Conservation (phyloP, 192 early-diverging fungal species). For the Coemansia sp. region DNA sequence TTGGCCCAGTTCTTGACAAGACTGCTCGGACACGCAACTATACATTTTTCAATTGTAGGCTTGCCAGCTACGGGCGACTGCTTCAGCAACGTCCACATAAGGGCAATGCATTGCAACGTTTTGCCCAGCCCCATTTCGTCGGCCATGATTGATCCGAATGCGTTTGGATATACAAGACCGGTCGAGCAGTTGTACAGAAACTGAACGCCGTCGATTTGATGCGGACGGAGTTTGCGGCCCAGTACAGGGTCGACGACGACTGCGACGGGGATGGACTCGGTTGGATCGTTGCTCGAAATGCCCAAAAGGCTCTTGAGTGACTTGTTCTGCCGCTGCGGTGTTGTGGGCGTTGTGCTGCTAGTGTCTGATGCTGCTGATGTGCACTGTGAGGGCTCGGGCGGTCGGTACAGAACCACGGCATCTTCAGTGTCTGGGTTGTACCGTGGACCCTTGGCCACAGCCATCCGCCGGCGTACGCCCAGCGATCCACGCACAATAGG, state of each 20-base stretch:
- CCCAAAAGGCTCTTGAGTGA: constrained; percentile 58
- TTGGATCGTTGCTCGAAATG: constrained; percentile 13
- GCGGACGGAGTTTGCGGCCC: constrained; percentile 82
- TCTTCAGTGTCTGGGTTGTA: constrained; percentile 82
- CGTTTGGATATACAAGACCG: constrained; percentile 67
- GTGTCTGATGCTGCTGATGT: constrained; percentile 9
- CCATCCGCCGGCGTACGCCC: constrained; percentile 61
- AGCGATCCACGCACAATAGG: constrained; percentile 20
- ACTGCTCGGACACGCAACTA: constrained; percentile 94
- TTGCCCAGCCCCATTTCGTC: constrained; percentile 97
- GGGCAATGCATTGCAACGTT: constrained; percentile 86
- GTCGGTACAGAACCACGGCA: constrained; percentile 84
- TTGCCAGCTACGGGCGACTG: constrained; percentile 88
- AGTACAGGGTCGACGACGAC: constrained; percentile 89
- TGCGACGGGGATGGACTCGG: constrained; percentile 48
- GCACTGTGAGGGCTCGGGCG: constrained; percentile 47
- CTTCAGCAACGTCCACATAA: constrained; percentile 95
- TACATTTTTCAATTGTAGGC: constrained; percentile 92
- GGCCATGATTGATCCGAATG: constrained; percentile 97
- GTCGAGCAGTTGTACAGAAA: constrained; percentile 96
- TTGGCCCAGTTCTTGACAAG: constrained; percentile 99
- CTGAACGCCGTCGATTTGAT: constrained; percentile 94
- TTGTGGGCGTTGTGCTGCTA: background rate
- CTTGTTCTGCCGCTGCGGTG: constrained; percentile 22
- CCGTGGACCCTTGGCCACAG: constrained; percentile 58